phyloP scores from a whole-genome alignment of 1,284 basidiomycete genomes.

The Athelia sp. region DNA sequence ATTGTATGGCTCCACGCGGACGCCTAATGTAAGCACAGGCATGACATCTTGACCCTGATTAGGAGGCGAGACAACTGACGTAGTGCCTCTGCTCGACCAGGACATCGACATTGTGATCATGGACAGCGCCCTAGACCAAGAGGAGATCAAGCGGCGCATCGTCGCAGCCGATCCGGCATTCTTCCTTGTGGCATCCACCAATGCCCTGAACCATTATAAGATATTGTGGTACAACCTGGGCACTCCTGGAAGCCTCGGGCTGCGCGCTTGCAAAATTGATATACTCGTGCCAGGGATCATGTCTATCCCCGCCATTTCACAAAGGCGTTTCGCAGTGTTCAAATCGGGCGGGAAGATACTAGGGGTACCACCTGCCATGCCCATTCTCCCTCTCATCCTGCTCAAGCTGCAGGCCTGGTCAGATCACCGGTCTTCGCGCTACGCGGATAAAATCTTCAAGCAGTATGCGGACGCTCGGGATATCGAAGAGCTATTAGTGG shows the following conservation, averaged over 20 bases:
- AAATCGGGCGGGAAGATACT: slow-evolving; percentile 19
- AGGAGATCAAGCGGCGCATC: slow-evolving; percentile 38
- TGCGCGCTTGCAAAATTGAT: slow-evolving; percentile 43
- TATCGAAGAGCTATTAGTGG: slow-evolving; percentile 32
- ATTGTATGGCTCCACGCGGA: slow-evolving; percentile 18
- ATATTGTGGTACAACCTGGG: slow-evolving; percentile 39
- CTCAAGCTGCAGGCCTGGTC: slow-evolving; percentile 48
- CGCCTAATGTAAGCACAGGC: slow-evolving; percentile 16
- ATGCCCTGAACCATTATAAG: slow-evolving; percentile 34
- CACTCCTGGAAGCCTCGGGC: not conserved
- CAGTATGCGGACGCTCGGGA: slow-evolving; percentile 37
- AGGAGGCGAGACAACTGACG: no score
- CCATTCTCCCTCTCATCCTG: slow-evolving; percentile 38
- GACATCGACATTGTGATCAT: slow-evolving; percentile 53
- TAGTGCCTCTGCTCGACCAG: no score
- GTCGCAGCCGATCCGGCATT: slow-evolving; percentile 29
- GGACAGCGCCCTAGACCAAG: slow-evolving; percentile 23
- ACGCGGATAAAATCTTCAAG: slow-evolving; percentile 29
- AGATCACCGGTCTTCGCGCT: slow-evolving; percentile 32
- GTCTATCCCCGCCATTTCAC: slow-evolving; percentile 35
- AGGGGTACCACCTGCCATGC: slow-evolving; percentile 30
- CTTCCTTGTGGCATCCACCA: slow-evolving; percentile 33
- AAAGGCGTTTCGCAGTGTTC: slow-evolving; percentile 17
- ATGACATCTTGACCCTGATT: not conserved
- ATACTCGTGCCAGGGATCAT: slow-evolving; percentile 42